A percentile compares a stretch with the other conserved stretches of the same genome.
Evolutionary conservation across 495 filamentous ascomycete species (phyloP).

Genomic region (Hyaloscypha bicolor): DNA sequence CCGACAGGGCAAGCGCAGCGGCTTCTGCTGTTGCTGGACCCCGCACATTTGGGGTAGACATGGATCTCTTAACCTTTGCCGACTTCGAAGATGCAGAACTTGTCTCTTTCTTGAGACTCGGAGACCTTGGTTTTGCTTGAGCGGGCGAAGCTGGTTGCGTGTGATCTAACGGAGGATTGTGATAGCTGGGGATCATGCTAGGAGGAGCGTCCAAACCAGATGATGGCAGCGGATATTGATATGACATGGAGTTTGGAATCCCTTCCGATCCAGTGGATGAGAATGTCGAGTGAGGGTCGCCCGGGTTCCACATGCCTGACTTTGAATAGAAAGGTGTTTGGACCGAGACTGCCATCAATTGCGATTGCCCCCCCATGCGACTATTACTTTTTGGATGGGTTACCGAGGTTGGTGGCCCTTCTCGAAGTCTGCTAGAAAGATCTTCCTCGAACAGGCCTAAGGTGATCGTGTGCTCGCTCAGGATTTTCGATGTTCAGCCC

Average conservation of each 20-base stretch:
- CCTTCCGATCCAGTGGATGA: slow-evolving; percentile 37
- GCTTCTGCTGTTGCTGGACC: slow-evolving; percentile 45
- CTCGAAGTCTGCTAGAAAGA: neutral
- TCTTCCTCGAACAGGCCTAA: neutral
- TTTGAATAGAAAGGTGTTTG: slow-evolving; percentile 34
- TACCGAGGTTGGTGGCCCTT: neutral
- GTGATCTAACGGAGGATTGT: slow-evolving; percentile 39
- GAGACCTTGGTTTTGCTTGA: slow-evolving; percentile 32
- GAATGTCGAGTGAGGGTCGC: slow-evolving; percentile 26
- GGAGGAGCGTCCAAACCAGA: slow-evolving; percentile 42
- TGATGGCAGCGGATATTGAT: slow-evolving; percentile 50
- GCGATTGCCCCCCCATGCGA: slow-evolving; percentile 25
- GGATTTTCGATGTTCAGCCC: neutral
- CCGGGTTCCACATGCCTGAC: slow-evolving; percentile 32
- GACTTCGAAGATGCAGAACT: slow-evolving; percentile 42
- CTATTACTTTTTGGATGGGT: slow-evolving; percentile 3
- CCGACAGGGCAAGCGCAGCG: slow-evolving; percentile 44
- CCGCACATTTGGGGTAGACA: slow-evolving; percentile 69
- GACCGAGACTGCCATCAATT: slow-evolving; percentile 38
- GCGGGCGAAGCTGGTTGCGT: slow-evolving; percentile 31
- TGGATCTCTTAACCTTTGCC: slow-evolving; percentile 60
- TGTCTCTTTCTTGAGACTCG: slow-evolving; percentile 26
- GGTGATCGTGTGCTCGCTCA: slow-evolving; percentile 24
- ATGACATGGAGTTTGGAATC: slow-evolving; percentile 54
- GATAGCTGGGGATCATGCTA: slow-evolving; percentile 42